These are phyloP conservation scores for Pseudogymnoascus sp. DNA, from an alignment of 2,329 filamentous ascomycete genomes.

Conservation along the genomic window DNA sequence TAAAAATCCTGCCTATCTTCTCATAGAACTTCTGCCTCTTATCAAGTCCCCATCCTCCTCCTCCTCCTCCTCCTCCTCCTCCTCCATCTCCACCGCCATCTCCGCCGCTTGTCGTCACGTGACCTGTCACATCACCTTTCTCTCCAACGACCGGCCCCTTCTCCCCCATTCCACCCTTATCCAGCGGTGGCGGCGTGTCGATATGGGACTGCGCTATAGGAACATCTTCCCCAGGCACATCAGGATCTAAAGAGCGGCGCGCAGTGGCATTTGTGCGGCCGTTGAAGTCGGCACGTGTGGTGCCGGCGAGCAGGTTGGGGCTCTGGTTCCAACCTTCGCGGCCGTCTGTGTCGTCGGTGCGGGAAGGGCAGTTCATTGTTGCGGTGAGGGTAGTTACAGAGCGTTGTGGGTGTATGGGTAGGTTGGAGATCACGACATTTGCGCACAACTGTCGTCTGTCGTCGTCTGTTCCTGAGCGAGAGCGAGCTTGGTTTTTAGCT, in stretches of 20 bases:
- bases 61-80: neutral
- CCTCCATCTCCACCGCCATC: neutral
- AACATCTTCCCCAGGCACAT: neutral
- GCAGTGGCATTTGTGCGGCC: constrained; percentile 44
- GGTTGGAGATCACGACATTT: constrained; percentile 1
- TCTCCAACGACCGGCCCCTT: neutral
- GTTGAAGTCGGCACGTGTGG: constrained; percentile 50
- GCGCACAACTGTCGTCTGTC: neutral
- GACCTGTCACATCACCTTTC: neutral
- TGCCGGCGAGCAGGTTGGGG: constrained; percentile 42
- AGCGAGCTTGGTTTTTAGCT: neutral
- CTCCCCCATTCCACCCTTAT: neutral
- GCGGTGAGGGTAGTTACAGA: neutral
- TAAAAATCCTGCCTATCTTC: constrained; percentile 19
- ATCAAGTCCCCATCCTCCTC: neutral
- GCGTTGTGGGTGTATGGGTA: neutral
- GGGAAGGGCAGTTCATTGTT: constrained; percentile 55
- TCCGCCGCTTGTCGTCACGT: neutral
- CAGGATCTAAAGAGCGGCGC: neutral
- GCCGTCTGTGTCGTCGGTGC: constrained; percentile 45
- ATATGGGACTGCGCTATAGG: neutral
- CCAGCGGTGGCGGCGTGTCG: neutral
- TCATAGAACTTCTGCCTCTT: constrained; percentile 11
- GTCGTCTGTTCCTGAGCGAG: neutral
- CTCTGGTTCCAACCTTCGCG: constrained; percentile 49